phyloP scores from a whole-genome alignment of 257 asterid species.

The Cruciata laevipes region DNA sequence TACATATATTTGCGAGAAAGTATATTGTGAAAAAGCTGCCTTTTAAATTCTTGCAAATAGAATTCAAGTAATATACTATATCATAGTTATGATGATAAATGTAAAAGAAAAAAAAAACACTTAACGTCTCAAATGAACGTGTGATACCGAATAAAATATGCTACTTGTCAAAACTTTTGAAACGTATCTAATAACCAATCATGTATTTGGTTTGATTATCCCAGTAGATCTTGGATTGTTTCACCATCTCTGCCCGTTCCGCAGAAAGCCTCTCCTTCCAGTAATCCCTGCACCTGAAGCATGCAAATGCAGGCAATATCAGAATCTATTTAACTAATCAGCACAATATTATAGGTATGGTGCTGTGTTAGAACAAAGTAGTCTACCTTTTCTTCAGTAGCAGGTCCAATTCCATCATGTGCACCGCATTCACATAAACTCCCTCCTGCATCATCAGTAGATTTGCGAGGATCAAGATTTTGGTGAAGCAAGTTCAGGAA shows the following conservation, averaged over 20 bases:
- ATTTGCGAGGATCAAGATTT: neutral
- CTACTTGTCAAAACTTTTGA: neutral
- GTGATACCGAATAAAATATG: neutral
- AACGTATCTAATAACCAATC: constrained; percentile 39
- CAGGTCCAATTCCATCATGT: constrained; percentile 60
- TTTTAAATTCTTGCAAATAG: too few relatives aligned
- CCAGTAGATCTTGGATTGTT: constrained; percentile 68
- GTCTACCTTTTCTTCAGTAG: constrained; percentile 61
- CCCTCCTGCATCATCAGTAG: constrained; percentile 44
- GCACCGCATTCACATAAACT: constrained; percentile 51
- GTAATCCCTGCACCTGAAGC: constrained; percentile 50
- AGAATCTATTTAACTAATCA: neutral
- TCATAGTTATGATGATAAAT: too few relatives aligned
- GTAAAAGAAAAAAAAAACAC: too few relatives aligned
- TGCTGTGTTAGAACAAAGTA: neutral
- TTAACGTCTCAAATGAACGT: too few relatives aligned
- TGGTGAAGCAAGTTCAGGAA: neutral
- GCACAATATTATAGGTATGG: too few relatives aligned
- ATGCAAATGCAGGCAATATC: neutral
- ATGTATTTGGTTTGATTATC: constrained; percentile 55
- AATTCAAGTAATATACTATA: too few relatives aligned
- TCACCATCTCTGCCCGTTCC: constrained; percentile 60
- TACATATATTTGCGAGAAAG: too few relatives aligned
- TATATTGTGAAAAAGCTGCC: too few relatives aligned
- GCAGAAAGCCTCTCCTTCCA: constrained; percentile 61